Evolutionary conservation across 805 yeast genomes (phyloP).

Genomic region (Trichomonascus vanleenenianus): DNA sequence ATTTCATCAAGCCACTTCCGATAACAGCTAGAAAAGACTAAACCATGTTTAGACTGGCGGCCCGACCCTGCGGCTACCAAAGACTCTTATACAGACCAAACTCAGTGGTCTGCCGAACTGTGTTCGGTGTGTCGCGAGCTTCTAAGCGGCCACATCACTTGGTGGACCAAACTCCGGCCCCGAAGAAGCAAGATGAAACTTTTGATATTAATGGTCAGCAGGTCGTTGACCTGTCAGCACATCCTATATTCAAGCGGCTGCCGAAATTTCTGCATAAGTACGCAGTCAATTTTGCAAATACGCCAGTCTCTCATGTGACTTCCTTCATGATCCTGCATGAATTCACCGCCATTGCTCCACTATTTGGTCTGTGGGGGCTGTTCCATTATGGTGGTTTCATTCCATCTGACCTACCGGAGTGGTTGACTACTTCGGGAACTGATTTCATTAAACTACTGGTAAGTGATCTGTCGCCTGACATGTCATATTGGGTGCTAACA

Average conservation of each 20-base stretch:
- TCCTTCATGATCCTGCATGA: constrained; percentile 68
- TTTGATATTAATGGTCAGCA: background rate
- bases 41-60: no score
- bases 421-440: constrained; percentile 54
- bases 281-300: constrained; percentile 41
- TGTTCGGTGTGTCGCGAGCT: background rate
- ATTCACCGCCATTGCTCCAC: constrained; percentile 63
- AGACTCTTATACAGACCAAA: no score
- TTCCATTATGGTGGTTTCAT: constrained; percentile 49
- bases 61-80: no score
- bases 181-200: background rate
- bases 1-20: no score
- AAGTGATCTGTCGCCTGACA: constrained; percentile 25
- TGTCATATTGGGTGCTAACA: constrained; percentile 18
- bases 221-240: constrained; percentile 3
- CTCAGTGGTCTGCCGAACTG: background rate
- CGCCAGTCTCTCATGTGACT: constrained; percentile 55
- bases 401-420: constrained; percentile 49
- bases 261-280: constrained; percentile 47
- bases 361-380: constrained; percentile 58
- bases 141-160: background rate
- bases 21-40: no score
- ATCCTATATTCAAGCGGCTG: constrained; percentile 32
- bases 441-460: constrained; percentile 48
- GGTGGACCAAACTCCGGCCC: background rate